Percentiles rank a stretch among this genome's conserved stretches.
phyloP scores from a whole-genome alignment of 352 stramenopile genomes.

The Blastocystis sp. region DNA sequence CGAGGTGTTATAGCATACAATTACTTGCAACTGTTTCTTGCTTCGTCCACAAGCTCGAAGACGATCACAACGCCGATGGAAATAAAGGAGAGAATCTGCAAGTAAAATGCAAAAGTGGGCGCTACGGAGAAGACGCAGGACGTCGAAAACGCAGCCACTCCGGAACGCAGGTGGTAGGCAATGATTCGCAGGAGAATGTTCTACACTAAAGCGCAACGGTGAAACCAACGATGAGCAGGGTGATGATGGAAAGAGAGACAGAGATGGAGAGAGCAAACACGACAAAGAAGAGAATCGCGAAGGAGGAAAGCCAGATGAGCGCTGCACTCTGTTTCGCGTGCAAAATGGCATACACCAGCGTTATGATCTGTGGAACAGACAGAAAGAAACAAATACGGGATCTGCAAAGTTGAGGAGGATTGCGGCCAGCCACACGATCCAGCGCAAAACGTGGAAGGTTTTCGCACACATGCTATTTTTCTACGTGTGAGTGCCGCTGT shows the following conservation, averaged over 20 bases:
- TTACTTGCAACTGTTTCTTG: constrained; percentile 68
- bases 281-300: constrained; percentile 38
- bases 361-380: constrained; percentile 19
- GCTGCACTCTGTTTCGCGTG: background rate
- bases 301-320: constrained; percentile 27
- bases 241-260: background rate
- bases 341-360: background rate
- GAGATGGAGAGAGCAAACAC: constrained; percentile 27
- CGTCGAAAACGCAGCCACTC: background rate
- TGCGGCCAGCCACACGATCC: constrained; percentile 30
- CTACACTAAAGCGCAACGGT: background rate
- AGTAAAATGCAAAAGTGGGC: background rate
- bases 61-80: constrained; percentile 10
- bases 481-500: background rate
- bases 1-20: constrained; percentile 14
- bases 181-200: constrained; percentile 52
- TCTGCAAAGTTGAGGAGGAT: constrained; percentile 54
- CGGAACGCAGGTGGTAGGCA: constrained; percentile 10
- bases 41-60: constrained; percentile 43
- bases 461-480: background rate
- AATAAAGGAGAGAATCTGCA: constrained; percentile 32
- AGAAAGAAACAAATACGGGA: background rate
- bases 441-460: constrained; percentile 37
- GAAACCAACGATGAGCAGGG: background rate
- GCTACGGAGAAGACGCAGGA: constrained; percentile 24